Evolutionary conservation across 345 rosid genomes (phyloP), one percentile per base, ranked within the genome.

Genomic region (Barbarea vulgaris): DNA sequence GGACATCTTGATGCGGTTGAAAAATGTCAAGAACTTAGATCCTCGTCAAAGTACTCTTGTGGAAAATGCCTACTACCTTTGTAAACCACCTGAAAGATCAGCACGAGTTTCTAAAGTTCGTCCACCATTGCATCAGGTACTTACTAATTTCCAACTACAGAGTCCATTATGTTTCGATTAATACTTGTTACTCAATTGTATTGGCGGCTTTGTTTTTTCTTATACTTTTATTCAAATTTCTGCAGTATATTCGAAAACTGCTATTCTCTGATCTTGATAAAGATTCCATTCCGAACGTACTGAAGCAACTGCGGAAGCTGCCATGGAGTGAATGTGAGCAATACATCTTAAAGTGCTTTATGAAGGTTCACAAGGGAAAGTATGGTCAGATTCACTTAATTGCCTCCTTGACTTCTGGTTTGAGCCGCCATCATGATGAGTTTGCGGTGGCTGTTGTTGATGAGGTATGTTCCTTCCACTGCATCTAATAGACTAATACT

Each of bases 61-160:
- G 67, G 99, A 96, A 89, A 96, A 96, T 86, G 98, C 98, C 69
- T 96, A 96, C 73, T 96, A 92, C 82, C 84, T 96, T 64, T 96
- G 98, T 85, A 93, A 96, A 76, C 99, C 99, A 62, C 99, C 97
- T 83, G 99, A 96, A 86, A 88, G 99, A 82, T 87, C 99, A 64
- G 97, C 96, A 56, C 83, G 99, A 53, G 81, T 90, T 57, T 81
- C 96, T 55, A 96, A 96, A 88, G 88, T 87, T 64, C 91, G 95
- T 19, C 96, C 97, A 69, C 99, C 98, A 5, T 80, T 93, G 84
- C 85, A 88, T 82, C 97, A 91, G 96, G 99, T 96, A 81, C 64
- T 10, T 28, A 11, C 44, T 63, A 63, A 24, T 53, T 15, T 59
- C 65, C 28, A 59, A 24, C 27, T 41, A 50, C 22, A 6, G 1